These are phyloP conservation scores for Niebla homalea DNA, from an alignment of 495 filamentous ascomycete genomes.

Conservation along the genomic window DNA sequence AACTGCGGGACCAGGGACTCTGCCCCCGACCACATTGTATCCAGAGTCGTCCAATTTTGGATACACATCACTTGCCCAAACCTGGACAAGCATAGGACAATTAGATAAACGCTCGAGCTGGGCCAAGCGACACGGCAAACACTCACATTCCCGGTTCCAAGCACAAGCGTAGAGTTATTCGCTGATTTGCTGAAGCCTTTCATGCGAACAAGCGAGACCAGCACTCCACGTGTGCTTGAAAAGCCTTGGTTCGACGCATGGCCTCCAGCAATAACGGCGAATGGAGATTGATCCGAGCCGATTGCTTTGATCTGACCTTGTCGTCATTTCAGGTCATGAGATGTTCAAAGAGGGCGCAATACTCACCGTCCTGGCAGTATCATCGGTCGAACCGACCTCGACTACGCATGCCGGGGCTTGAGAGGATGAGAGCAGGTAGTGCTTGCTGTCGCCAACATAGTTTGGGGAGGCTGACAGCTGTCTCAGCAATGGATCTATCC, in stretches of 20 bases:
- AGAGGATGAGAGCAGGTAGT: slow-evolving; percentile 8
- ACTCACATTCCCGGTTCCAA: slow-evolving; percentile 11
- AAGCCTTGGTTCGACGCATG: slow-evolving; percentile 14
- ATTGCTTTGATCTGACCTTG: slow-evolving; percentile 6
- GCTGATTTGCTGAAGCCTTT: slow-evolving; percentile 1
- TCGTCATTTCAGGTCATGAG: too few relatives aligned
- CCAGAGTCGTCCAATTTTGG: slow-evolving; percentile 2
- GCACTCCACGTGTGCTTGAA: slow-evolving; percentile 11
- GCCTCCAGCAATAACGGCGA: slow-evolving; percentile 12
- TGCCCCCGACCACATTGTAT: slow-evolving; percentile 11
- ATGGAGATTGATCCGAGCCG: slow-evolving; percentile 3
- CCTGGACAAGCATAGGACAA: not conserved
- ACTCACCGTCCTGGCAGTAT: slow-evolving; percentile 2
- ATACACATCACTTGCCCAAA: slow-evolving; percentile 10
- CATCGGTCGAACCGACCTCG: slow-evolving; percentile 6
- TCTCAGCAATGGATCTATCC: not conserved
- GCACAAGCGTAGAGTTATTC: slow-evolving; percentile 4
- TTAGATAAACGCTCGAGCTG: not conserved
- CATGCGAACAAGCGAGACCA: slow-evolving; percentile 6
- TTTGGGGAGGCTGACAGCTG: not conserved
- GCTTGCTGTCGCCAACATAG: slow-evolving; percentile 6
- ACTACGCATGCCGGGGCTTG: slow-evolving; percentile 8
- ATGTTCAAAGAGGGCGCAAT: not conserved
- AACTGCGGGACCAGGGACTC: slow-evolving; percentile 6
- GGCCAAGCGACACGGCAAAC: not conserved